Base-by-base conservation (phyloP, 2,329 filamentous ascomycete genomes). In the Mycogone perniciosa region DNA sequence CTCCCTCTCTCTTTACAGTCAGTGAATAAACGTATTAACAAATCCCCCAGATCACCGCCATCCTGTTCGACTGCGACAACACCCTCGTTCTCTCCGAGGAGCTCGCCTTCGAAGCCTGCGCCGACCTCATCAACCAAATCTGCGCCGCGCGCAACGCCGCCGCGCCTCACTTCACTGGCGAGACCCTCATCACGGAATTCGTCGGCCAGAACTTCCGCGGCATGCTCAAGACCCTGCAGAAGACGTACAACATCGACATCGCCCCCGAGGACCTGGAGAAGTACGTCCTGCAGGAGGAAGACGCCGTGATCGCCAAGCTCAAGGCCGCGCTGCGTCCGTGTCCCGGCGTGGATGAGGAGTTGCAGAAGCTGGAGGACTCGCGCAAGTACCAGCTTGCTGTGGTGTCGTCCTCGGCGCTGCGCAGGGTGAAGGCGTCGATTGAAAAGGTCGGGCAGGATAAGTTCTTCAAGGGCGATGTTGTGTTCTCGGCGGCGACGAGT, bases 131-230 rank as follows among this genome's bases (percentile, higher is more conserved):
- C 76, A 96, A 96, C 73, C 77, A 89, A 69, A 88, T 95, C 67
- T 82, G 92, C 67, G 76, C 78, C 60, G 78, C 79, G 63, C 78
- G 85, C 64, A 73, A 76, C 61, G 75, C 89, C 54, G 59, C 68
- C 31, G 76, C 81, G 20, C 20, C 20, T 60, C 81, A 79, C 65
- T 96, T 95, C 76, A 90, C 87, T 4, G 86, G 86, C 63, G 80
- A 84, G 44, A 77, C 82, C 54, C 84, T 96, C 57, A 88, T 95
- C 72, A 75, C 77, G 60, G 88, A 95, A 72, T 96, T 95, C 63
- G 89, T 96, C 60, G 90, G 91, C 62, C 86, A 93, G 69, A 95
- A 95, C 79, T 96, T 95, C 80, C 88, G 89, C 60, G 88, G 89
- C 71, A 95, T 95, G 88, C 84, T 95, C 72, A 70, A 75, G 53